Evolutionary conservation across 345 rosid species (phyloP).

Genomic region (Melastoma malabathricum): DNA sequence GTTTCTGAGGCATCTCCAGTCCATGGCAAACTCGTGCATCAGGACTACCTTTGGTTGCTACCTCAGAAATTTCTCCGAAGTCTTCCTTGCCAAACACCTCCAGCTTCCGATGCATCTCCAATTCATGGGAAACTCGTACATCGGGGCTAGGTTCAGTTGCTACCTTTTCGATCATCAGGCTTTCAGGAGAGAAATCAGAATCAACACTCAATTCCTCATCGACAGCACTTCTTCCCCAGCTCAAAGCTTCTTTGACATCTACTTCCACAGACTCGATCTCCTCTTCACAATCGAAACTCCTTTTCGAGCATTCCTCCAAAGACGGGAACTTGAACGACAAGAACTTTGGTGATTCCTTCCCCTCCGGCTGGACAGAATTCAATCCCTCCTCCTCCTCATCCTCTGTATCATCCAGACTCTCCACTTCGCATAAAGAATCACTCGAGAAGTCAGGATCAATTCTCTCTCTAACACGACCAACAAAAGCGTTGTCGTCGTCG

Average conservation of each 20-base stretch:
- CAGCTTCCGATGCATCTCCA: too few relatives aligned
- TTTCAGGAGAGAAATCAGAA: background rate
- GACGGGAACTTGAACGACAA: constrained; percentile 68
- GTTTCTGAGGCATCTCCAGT: too few relatives aligned
- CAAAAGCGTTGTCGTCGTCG: background rate
- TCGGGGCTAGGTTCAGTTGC: background rate
- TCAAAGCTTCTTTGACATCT: constrained; percentile 17
- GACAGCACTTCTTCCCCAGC: constrained; percentile 22
- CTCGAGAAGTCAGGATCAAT: background rate
- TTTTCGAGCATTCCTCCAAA: constrained; percentile 26
- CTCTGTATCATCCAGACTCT: background rate
- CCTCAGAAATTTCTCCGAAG: constrained; percentile 4
- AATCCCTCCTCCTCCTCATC: constrained; percentile 5
- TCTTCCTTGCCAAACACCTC: too few relatives aligned
- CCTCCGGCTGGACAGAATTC: constrained; percentile 8
- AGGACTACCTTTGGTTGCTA: background rate
- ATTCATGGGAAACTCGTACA: background rate
- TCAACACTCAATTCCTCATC: constrained; percentile 21
- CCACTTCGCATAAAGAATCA: constrained; percentile 8
- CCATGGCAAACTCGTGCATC: background rate
- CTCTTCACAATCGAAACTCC: constrained; percentile 8
- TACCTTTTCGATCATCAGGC: background rate
- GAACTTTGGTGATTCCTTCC: constrained; percentile 28
- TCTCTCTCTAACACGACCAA: background rate
- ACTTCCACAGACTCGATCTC: too few relatives aligned